Evolutionary conservation across 805 yeast species (phyloP).

Genomic region (Scheffersomyces ergatensis): DNA sequence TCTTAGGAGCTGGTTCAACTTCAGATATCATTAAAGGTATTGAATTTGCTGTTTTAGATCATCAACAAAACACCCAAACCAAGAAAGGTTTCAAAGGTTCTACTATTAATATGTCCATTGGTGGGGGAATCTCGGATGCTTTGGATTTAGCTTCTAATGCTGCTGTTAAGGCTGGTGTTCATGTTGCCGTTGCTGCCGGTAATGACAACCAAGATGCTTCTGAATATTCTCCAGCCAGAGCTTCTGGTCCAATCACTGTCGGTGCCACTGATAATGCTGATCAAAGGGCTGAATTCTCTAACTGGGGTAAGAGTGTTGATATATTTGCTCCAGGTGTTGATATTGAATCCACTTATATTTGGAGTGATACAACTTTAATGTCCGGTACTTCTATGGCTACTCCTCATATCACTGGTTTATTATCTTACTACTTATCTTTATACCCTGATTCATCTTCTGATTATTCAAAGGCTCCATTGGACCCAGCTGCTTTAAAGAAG

Average conservation of each 20-base stretch:
- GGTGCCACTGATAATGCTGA: conserved; percentile 48
- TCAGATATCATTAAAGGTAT: conserved; percentile 43
- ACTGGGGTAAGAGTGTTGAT: conserved; percentile 53
- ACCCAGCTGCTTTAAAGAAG: conserved; percentile 55
- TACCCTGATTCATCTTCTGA: conserved; percentile 52
- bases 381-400: conserved; percentile 68
- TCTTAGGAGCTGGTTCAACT: conserved; percentile 37
- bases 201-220: conserved; percentile 62
- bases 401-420: conserved; percentile 56
- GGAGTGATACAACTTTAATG: conserved; percentile 52
- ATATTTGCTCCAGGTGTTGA: conserved; percentile 57
- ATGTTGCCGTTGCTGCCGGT: conserved; percentile 64
- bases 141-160: conserved; percentile 59
- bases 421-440: conserved; percentile 55
- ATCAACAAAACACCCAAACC: conserved; percentile 22
- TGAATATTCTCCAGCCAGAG: conserved; percentile 58
- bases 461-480: conserved; percentile 41
- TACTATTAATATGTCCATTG: conserved; percentile 61
- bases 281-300: conserved; percentile 50
- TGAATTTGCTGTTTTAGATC: conserved; percentile 37
- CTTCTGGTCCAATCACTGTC: conserved; percentile 52
- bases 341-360: conserved; percentile 54
- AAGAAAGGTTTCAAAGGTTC: conserved; percentile 54
- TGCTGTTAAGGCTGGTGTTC: conserved; percentile 54
- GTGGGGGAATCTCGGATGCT: conserved; percentile 56